Base-by-base conservation (phyloP, 768 basidiomycete genomes). In the Artomyces pyxidatus region DNA sequence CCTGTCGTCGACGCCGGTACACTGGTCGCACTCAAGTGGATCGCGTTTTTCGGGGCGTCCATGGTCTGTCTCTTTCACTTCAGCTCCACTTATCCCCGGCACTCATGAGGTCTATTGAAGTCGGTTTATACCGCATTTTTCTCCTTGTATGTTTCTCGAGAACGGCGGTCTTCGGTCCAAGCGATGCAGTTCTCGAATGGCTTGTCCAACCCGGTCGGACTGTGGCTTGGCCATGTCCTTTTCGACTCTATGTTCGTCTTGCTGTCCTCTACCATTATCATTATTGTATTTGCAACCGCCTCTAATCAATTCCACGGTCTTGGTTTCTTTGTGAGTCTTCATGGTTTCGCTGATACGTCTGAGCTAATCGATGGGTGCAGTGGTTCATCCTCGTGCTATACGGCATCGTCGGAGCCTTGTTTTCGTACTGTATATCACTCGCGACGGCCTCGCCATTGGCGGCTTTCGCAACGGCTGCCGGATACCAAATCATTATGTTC, bases 171-270 rank as follows among this genome's bases (percentile, higher is more conserved):
- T 0, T 78, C 80, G 2, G 83, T 89, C 0, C 85, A 88, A 60
- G 83, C 86, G 2, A 90, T 89, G 83, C 87, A 89, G 58, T 68
- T 84, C 29, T 85, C 83, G 29, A 87, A 89, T 61, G 87, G 87
- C 1, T 63, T 88, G 23, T 72, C 80, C 1, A 71, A 87, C 57
- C 80, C 84, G 17, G 62, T 79, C 42, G 85, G 83, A 3, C 67
- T 89, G 38, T 88, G 86, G 85, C 67, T 90, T 3, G 88, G 88
- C 3, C 88, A 90, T 63, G 70, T 88, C 14, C 66, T 84, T 59
- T 87, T 85, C 63, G 88, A 90, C 58, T 71, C 77, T 7, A 71
- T 84, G 9, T 73, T 77, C 50, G 73, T 76, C 3, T 55, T 82
- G 14, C 63, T 83, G n/a, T 61, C 78, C 19, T 73, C 86, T 1